Evolutionary conservation across 2,329 filamentous ascomycete genomes (phyloP).

Genomic region (Aureobasidium sp.): DNA sequence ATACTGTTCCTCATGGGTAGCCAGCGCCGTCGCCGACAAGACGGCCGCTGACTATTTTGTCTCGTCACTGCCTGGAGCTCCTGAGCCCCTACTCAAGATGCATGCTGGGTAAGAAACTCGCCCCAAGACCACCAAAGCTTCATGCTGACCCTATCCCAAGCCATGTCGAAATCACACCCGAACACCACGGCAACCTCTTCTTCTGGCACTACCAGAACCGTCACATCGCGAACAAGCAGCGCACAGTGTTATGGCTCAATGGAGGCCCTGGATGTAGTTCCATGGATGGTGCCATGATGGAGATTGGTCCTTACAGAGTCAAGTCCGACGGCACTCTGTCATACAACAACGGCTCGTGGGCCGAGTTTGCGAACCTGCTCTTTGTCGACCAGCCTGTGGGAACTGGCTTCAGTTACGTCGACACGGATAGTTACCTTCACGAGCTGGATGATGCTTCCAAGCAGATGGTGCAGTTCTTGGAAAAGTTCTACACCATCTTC

Average conservation of each 20-base stretch:
- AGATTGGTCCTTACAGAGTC: conserved; percentile 87
- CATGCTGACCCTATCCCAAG: conserved; percentile 39
- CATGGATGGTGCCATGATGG: conserved; percentile 94
- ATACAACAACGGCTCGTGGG: conserved; percentile 93
- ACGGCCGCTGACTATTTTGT: conserved; percentile 86
- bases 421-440: conserved; percentile 77
- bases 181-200: conserved; percentile 88
- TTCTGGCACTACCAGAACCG: conserved; percentile 98
- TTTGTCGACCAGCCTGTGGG: conserved; percentile 98
- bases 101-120: conserved; percentile 74
- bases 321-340: conserved; percentile 63
- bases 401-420: conserved; percentile 91
- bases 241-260: conserved; percentile 94
- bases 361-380: conserved; percentile 93
- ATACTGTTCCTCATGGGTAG: conserved; percentile 15
- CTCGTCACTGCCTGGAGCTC: conserved; percentile 73
- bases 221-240: conserved; percentile 84
- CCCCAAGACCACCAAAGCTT: conserved; percentile 4
- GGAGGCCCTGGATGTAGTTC: conserved; percentile 96
- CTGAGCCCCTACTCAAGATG: conserved; percentile 82
- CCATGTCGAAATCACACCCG: conserved; percentile 81
- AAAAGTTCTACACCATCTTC: conserved; percentile 86
- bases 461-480: conserved; percentile 81
- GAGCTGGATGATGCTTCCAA: conserved; percentile 84
- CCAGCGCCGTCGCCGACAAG: conserved; percentile 39